These are phyloP conservation scores for Dysphania ambrosioides DNA, from an alignment of 148 eudicot genomes.

Conservation along the genomic window DNA sequence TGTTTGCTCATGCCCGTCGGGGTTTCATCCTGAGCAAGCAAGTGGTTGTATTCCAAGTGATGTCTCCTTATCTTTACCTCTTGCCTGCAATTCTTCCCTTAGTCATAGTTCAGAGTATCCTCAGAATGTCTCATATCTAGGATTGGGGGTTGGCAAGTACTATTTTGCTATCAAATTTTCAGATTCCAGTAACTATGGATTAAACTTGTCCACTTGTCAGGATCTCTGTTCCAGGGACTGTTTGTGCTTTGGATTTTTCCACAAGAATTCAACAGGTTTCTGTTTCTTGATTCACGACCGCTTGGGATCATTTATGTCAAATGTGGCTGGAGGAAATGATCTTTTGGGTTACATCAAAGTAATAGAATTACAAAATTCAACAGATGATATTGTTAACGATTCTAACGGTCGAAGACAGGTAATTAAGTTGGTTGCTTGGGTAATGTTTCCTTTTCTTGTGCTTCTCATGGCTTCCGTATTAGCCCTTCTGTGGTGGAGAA, in stretches of 20 bases:
- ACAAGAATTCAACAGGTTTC: constrained; percentile 49
- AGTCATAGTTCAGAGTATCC: constrained; percentile 18
- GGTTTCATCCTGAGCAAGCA: constrained; percentile 30
- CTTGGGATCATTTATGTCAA: constrained; percentile 52
- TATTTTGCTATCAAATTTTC: constrained; percentile 51
- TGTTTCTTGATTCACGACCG: constrained; percentile 48
- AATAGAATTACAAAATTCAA: constrained; percentile 14
- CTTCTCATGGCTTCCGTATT: constrained; percentile 31
- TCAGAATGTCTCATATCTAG: constrained; percentile 36
- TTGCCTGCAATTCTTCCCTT: constrained; percentile 42
- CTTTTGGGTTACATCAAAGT: constrained; percentile 54
- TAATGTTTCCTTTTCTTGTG: constrained; percentile 51
- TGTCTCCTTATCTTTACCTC: constrained; percentile 40
- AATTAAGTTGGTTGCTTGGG: constrained; percentile 42
- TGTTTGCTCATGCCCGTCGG: constrained; percentile 58
- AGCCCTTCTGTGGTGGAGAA: constrained; percentile 46
- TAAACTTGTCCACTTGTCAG: constrained; percentile 53
- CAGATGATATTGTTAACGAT: constrained; percentile 11
- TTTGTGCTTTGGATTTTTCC: constrained; percentile 64
- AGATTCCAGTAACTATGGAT: constrained; percentile 36
- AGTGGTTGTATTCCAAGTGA: constrained; percentile 49
- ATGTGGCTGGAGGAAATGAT: constrained; percentile 12
- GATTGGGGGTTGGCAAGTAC: constrained; percentile 42
- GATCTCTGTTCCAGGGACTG: constrained; percentile 55
- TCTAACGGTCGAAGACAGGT: constrained; percentile 1